Evolutionary conservation across 768 basidiomycete genomes (phyloP), one percentile per base, ranked within the genome.

Genomic region (Termitomyces sp.): DNA sequence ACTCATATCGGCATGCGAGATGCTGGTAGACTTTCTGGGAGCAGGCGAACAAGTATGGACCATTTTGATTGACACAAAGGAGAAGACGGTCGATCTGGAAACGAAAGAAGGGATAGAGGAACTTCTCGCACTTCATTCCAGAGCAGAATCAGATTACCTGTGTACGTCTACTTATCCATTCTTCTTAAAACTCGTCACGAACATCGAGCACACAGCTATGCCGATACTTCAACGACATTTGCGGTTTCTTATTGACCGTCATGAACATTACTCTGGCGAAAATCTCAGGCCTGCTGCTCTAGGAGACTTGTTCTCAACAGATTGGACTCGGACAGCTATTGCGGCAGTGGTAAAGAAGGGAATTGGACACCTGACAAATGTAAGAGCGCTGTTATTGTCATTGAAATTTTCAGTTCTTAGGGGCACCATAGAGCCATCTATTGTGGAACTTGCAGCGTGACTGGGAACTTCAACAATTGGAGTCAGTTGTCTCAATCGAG

Each of bases 91-190:
- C 2, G 73, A 87, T 59, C 53, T 86, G 21, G 72, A 82, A n/a
- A 78, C 78, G 2, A 65, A 70, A 17, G 72, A 77, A 45, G 82
- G 80, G 8, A 71, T 81, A 22, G 61, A 78, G 43, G 82, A 83
- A 44, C 64, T 92, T 40, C 67, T 90, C 55, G 74, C 76, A 15
- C 62, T 88, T 38, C 93, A 85, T 66, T 70, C 73, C 38, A 77
- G 77, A 35, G 90, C 92, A 21, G 87, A 87, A 62, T 70, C 66
- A 10, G 92, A 93, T 63, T 93, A 92, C 67, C 67, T 93, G 35
- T 93, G 92, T 93, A 67, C 64, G 90, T 77, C 54, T 30, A 44
- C 35, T 21, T 9, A 49, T 34, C 19, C 46, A n/a, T 30, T 53
- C 37, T n/a, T n/a, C n/a, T 52, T 19, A 28, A 35, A 3, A 21